A percentile compares a stretch with the other conserved stretches of the same genome.
Evolutionary conservation across 2,329 filamentous ascomycete species (phyloP).

Genomic region (Fusarium pseudograminearum): DNA sequence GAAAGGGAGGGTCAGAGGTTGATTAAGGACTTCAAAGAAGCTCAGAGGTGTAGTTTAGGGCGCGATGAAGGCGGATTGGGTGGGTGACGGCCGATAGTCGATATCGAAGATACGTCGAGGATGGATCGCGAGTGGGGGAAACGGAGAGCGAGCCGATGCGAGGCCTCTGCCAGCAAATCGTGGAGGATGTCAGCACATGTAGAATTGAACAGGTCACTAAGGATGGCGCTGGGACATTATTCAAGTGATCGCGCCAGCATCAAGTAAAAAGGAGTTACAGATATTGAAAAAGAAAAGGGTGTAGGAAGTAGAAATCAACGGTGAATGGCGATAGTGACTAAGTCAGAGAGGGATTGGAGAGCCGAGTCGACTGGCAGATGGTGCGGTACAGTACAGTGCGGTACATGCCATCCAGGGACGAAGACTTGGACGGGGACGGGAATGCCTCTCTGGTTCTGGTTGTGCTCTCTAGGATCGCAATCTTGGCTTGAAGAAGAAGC

Average conservation of each 20-base stretch:
- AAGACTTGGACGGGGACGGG: slow-evolving; percentile 30
- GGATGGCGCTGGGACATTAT: slow-evolving; percentile 9
- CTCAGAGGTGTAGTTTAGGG: slow-evolving; percentile 19
- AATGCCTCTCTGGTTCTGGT: slow-evolving; percentile 31
- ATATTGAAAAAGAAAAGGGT: slow-evolving; percentile 33
- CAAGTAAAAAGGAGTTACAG: slow-evolving; percentile 10
- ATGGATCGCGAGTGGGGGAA: slow-evolving; percentile 37
- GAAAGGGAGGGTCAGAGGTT: slow-evolving; percentile 19
- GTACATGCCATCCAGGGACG: slow-evolving; percentile 28
- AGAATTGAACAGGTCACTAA: slow-evolving; percentile 20
- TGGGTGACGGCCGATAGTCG: slow-evolving; percentile 24
- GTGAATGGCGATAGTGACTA: slow-evolving; percentile 39
- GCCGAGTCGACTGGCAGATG: slow-evolving; percentile 23
- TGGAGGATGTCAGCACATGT: slow-evolving; percentile 44
- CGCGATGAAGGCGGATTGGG: slow-evolving; percentile 27
- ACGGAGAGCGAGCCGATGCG: slow-evolving; percentile 30
- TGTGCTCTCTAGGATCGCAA: slow-evolving; percentile 33
- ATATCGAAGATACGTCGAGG: slow-evolving; percentile 39
- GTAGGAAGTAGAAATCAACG: slow-evolving; percentile 39
- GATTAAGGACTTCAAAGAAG: slow-evolving; percentile 12
- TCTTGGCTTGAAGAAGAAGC: slow-evolving; percentile 34
- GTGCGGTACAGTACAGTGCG: slow-evolving; percentile 29
- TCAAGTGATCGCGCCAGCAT: slow-evolving; percentile 6
- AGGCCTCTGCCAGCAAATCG: slow-evolving; percentile 37
- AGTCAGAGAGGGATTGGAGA: slow-evolving; percentile 34